These are phyloP conservation scores for Phytopythium litorale DNA, from an alignment of 352 stramenopile genomes.

Conservation along the genomic window DNA sequence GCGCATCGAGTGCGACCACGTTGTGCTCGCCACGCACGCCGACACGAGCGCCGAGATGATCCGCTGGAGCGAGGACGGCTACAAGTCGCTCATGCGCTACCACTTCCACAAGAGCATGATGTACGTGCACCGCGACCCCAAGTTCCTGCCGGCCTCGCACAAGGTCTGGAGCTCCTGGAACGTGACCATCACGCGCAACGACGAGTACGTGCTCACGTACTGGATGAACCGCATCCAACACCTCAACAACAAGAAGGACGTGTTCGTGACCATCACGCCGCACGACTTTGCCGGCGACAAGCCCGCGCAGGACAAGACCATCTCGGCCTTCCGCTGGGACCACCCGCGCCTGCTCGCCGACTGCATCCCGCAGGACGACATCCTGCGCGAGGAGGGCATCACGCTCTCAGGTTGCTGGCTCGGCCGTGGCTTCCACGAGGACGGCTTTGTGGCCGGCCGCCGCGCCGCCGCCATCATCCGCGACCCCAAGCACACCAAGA, in stretches of 20 bases:
- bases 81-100: conserved; percentile 73
- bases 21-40: conserved; percentile 79
- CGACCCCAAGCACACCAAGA: conserved; percentile 69
- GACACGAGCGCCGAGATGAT: conserved; percentile 77
- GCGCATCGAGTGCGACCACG: conserved; percentile 79
- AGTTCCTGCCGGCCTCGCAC: conserved; percentile 67
- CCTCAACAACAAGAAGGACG: conserved; percentile 80
- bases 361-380: conserved; percentile 83
- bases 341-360: conserved; percentile 79
- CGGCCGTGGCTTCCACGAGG: conserved; percentile 83
- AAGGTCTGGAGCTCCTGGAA: conserved; percentile 86
- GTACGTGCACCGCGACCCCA: conserved; percentile 78
- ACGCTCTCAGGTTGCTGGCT: conserved; percentile 80
- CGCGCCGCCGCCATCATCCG: conserved; percentile 74
- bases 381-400: conserved; percentile 81
- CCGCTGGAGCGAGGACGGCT: conserved; percentile 58
- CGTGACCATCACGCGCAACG: conserved; percentile 78
- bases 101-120: conserved; percentile 88
- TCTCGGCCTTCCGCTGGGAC: conserved; percentile 84
- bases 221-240: conserved; percentile 90
- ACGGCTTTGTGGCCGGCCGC: conserved; percentile 82
- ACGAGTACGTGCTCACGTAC: conserved; percentile 87
- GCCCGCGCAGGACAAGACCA: conserved; percentile 41
- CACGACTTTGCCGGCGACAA: conserved; percentile 66
- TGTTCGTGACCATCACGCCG: conserved; percentile 85